These are phyloP conservation scores for Pichia pseudocactophila DNA, from an alignment of 805 yeast genomes.

Conservation along the genomic window DNA sequence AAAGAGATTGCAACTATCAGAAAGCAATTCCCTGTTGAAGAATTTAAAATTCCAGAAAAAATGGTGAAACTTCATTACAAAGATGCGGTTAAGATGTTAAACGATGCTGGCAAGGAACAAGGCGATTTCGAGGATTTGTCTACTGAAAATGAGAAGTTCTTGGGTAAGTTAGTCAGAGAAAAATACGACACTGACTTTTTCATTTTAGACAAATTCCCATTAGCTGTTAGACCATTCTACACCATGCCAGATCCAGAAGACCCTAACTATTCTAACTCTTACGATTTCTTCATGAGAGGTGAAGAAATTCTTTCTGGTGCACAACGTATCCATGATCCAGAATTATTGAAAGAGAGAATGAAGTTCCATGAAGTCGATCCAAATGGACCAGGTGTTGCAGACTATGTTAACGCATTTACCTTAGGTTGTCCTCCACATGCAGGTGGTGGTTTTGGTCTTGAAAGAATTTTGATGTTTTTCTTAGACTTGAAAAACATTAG, in stretches of 20 bases:
- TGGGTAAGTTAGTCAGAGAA: slow-evolving; percentile 87
- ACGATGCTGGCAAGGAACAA: slow-evolving; percentile 78
- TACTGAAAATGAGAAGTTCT: slow-evolving; percentile 89
- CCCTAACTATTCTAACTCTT: slow-evolving; percentile 90
- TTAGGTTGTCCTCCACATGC: slow-evolving; percentile 99
- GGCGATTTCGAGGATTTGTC: slow-evolving; percentile 85
- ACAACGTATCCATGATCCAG: slow-evolving; percentile 96
- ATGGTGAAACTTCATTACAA: slow-evolving; percentile 85
- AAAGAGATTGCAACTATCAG: slow-evolving; percentile 85
- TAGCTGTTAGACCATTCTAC: slow-evolving; percentile 94
- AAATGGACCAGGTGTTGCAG: slow-evolving; percentile 70
- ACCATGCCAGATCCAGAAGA: slow-evolving; percentile 97
- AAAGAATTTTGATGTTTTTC: slow-evolving; percentile 97
- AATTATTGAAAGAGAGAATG: slow-evolving; percentile 73
- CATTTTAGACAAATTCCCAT: slow-evolving; percentile 96
- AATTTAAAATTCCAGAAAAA: slow-evolving; percentile 87
- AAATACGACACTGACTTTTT: slow-evolving; percentile 96
- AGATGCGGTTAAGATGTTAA: slow-evolving; percentile 82
- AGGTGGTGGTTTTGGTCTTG: slow-evolving; percentile 99
- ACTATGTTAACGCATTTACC: slow-evolving; percentile 85
- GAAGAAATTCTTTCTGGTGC: slow-evolving; percentile 99
- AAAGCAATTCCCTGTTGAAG: slow-evolving; percentile 95
- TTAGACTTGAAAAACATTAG: slow-evolving; percentile 94
- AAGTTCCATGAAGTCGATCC: slow-evolving; percentile 76
- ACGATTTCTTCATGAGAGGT: slow-evolving; percentile 99